These are phyloP conservation scores for Desmodesmus armatus DNA, from an alignment of 139 green algal genomes.

Conservation along the genomic window DNA sequence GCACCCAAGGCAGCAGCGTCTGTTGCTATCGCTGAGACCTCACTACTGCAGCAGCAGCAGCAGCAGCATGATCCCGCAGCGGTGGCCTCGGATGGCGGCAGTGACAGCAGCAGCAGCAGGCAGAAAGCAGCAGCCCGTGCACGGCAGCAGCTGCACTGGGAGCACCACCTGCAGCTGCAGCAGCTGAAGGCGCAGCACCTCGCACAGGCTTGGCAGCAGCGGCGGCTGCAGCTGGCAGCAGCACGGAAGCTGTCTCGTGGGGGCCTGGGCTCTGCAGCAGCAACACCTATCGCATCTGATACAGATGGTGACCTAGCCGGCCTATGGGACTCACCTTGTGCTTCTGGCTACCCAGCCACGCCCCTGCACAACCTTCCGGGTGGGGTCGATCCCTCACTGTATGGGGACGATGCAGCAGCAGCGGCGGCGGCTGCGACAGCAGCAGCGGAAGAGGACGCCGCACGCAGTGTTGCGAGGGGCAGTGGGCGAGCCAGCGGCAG, in stretches of 20 bases:
- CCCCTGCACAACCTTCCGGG: too few species aligned
- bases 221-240: conserved; percentile 31
- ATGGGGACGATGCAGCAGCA: too few species aligned
- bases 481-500: too few species aligned
- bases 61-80: not conserved
- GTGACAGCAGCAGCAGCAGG: not conserved
- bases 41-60: not conserved
- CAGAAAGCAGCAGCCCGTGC: not conserved
- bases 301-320: not conserved
- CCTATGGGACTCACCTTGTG: not conserved
- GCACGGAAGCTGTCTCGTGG: not conserved
- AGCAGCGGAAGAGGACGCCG: too few species aligned
- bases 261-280: not conserved
- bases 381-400: too few species aligned
- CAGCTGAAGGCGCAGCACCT: conserved; percentile 30
- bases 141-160: not conserved
- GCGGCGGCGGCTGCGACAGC: too few species aligned
- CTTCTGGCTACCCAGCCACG: too few species aligned
- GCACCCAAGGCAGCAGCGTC: not conserved
- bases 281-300: not conserved
- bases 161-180: conserved; percentile 4
- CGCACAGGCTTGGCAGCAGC: not conserved
- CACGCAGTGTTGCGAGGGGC: not conserved
- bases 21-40: not conserved
- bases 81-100: not conserved